These are phyloP conservation scores for Cladosporium sp. DNA, from an alignment of 2,329 filamentous ascomycete species.

Conservation along the genomic window DNA sequence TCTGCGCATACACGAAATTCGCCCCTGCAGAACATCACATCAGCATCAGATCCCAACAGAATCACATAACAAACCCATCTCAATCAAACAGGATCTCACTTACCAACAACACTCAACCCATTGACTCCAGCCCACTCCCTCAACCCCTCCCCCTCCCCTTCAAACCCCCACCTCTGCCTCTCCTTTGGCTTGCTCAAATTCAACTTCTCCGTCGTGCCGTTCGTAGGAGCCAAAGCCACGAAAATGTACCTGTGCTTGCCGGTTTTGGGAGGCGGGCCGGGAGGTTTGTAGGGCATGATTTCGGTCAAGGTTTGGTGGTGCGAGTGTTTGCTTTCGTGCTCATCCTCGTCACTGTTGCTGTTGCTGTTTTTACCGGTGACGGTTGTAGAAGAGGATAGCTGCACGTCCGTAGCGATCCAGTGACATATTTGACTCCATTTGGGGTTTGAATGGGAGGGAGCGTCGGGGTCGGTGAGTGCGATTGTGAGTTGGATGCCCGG, in stretches of 20 bases:
- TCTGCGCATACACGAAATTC: constrained; percentile 46
- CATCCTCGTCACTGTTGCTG: not conserved
- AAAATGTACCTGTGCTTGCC: constrained; percentile 57
- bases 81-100: constrained; percentile 13
- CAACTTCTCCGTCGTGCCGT: constrained; percentile 39
- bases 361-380: not conserved
- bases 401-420: constrained; percentile 45
- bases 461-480: constrained; percentile 55
- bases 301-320: constrained; percentile 27
- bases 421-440: constrained; percentile 57
- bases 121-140: constrained; percentile 49
- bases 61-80: constrained; percentile 9
- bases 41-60: not conserved
- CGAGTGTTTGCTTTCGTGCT: not conserved
- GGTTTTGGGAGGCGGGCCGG: constrained; percentile 52
- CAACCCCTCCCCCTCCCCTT: constrained; percentile 47
- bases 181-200: constrained; percentile 45
- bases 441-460: constrained; percentile 50
- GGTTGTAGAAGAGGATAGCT: constrained; percentile 20
- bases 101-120: constrained; percentile 45
- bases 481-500: constrained; percentile 40
- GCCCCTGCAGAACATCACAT: constrained; percentile 26
- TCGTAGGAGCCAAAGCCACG: constrained; percentile 44
- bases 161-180: constrained; percentile 55
- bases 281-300: constrained; percentile 49